Evolutionary conservation across 2,329 filamentous ascomycete genomes (phyloP).

Genomic region (Colletotrichum viniferum): DNA sequence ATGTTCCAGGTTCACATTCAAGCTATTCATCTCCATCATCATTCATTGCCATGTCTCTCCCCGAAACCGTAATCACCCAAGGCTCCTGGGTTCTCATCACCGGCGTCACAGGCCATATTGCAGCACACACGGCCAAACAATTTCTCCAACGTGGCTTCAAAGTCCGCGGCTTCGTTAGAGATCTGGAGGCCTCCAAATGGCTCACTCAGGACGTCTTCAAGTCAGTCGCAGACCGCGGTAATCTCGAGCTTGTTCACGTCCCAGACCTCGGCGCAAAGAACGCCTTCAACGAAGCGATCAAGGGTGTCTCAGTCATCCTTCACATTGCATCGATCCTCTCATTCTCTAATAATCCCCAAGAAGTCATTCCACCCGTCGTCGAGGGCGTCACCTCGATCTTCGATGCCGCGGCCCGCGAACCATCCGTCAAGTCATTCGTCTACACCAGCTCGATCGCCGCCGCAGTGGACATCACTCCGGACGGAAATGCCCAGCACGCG

Average conservation of each 20-base stretch:
- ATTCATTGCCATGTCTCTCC: not conserved
- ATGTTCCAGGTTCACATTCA: too few relatives aligned
- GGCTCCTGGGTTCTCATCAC: not conserved
- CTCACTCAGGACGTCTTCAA: not conserved
- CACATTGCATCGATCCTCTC: not conserved
- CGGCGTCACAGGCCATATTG: not conserved
- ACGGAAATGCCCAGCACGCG: rapidly evolving
- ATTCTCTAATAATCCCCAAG: not conserved
- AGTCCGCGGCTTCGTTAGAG: not conserved
- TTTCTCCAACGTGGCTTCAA: not conserved
- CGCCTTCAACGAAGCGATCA: not conserved
- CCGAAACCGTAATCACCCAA: not conserved
- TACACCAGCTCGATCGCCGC: not conserved
- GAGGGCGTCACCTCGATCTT: not conserved
- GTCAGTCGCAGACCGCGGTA: not conserved
- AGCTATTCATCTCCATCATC: not conserved
- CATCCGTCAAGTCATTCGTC: not conserved
- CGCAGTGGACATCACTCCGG: not conserved
- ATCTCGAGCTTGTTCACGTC: not conserved
- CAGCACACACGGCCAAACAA: not conserved
- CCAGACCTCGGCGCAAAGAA: not conserved
- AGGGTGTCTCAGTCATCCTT: not conserved
- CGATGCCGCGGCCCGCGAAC: not conserved
- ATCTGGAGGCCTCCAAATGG: not conserved
- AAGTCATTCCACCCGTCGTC: not conserved